A percentile compares a stretch with the other conserved stretches of the same genome.
phyloP scores from a whole-genome alignment of 495 filamentous ascomycete genomes.

The Penicillium pancosmium region DNA sequence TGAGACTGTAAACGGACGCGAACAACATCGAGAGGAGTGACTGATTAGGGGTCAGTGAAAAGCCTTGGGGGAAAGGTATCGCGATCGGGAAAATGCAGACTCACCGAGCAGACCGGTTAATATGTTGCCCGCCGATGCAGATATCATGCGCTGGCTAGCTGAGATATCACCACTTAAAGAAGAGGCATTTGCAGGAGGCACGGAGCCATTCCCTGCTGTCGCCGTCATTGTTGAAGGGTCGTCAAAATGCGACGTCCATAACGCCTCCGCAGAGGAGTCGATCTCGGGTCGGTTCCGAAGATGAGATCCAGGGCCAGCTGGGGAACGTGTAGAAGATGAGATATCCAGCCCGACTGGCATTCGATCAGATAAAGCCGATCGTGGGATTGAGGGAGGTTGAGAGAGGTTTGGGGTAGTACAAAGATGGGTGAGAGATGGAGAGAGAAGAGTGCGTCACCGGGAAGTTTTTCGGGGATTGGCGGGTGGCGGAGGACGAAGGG shows the following conservation, averaged over 20 bases:
- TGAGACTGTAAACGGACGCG: slow-evolving; percentile 94
- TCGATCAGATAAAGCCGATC: slow-evolving; percentile 14
- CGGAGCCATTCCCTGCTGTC: slow-evolving; percentile 32
- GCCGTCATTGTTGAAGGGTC: slow-evolving; percentile 39
- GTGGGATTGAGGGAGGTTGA: background rate
- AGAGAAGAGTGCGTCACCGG: slow-evolving; percentile 22
- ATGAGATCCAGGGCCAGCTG: slow-evolving; percentile 15
- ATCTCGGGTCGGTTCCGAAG: slow-evolving; percentile 11
- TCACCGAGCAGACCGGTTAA: slow-evolving; percentile 87
- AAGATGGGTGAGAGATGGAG: background rate
- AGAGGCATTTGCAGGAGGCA: slow-evolving; percentile 23
- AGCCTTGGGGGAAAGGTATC: slow-evolving; percentile 11
- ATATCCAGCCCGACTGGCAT: slow-evolving; percentile 24
- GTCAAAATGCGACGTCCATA: slow-evolving; percentile 41
- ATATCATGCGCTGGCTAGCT: slow-evolving; percentile 86
- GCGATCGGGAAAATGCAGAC: slow-evolving; percentile 20
- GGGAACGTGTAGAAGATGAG: slow-evolving; percentile 12
- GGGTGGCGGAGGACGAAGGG: slow-evolving; percentile 27
- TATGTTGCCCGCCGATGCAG: slow-evolving; percentile 86
- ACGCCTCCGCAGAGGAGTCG: slow-evolving; percentile 28
- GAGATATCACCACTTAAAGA: slow-evolving; percentile 59
- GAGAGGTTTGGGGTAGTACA: slow-evolving; percentile 2
- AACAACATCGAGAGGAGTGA: slow-evolving; percentile 95
- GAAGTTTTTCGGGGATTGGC: slow-evolving; percentile 37
- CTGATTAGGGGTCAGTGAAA: slow-evolving; percentile 45